phyloP scores from a whole-genome alignment of 768 basidiomycete species.

The Termitomyces sp. region DNA sequence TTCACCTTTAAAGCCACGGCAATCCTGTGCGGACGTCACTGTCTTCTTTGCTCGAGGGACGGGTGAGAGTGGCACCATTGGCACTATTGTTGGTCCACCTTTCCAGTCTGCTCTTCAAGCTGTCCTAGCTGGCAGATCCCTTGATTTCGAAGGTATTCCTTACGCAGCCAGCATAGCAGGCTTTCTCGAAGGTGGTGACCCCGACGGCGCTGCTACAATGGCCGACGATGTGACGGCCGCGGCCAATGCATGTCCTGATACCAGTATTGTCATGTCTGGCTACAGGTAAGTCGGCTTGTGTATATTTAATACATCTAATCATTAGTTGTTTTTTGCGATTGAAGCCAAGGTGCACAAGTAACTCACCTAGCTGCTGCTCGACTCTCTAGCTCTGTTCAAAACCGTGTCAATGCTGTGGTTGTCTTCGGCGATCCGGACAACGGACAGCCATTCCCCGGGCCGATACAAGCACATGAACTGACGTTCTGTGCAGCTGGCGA shows the following conservation, averaged over 20 bases:
- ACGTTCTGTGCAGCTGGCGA: conserved; percentile 20
- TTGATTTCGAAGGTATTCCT: conserved; percentile 31
- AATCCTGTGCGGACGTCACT: conserved; percentile 25
- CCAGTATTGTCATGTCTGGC: conserved; percentile 28
- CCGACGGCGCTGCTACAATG: conserved; percentile 29
- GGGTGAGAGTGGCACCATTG: conserved; percentile 26
- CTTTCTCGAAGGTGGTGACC: conserved; percentile 33
- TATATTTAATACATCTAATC: not conserved
- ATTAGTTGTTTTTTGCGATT: not conserved
- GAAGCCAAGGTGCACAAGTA: conserved; percentile 30
- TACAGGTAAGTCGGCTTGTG: conserved; percentile 22
- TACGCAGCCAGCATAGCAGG: conserved; percentile 31
- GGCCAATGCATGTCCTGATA: conserved; percentile 25
- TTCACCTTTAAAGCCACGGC: conserved; percentile 15
- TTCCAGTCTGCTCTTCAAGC: conserved; percentile 25
- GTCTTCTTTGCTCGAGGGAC: conserved; percentile 36
- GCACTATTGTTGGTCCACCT: conserved; percentile 31
- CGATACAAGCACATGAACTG: conserved; percentile 7
- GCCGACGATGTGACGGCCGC: conserved; percentile 23
- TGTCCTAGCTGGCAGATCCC: conserved; percentile 22
- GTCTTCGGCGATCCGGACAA: conserved; percentile 22
- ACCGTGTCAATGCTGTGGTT: conserved; percentile 18
- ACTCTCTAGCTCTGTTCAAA: conserved; percentile 22
- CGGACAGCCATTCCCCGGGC: conserved; percentile 16
- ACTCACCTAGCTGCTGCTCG: conserved; percentile 30